Evolutionary conservation across 1,139 yeast genomes (phyloP), one percentile per base, ranked within the genome.

Genomic region (Lodderomyces parapsilosis): DNA sequence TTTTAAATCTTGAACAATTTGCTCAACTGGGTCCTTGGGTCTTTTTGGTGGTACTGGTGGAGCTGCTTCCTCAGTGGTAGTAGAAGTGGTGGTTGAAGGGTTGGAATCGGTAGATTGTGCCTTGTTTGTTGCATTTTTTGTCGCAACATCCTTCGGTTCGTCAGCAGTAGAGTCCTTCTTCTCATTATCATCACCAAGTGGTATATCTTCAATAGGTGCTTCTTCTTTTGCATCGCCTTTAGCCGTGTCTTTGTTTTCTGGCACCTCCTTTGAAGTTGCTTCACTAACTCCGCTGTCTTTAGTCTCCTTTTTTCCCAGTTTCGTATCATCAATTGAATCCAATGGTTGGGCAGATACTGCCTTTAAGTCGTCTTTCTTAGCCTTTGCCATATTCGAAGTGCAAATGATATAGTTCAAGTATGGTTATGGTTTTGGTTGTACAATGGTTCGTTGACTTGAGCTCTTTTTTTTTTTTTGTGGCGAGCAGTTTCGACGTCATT

Each of bases 11-110:
- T 73, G 68, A 49, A 76, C 71, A 38, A 81, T 71, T 51, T 71
- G 69, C 27, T 78, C 66, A 36, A 72, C 68, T 17, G 88, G 86
- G 8, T 84, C 76, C 11, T 71, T 60, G 10, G 90, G 91, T 54
- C 96, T 75, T 15, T 80, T 72, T 3, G 96, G 96, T 50, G 73
- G 77, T n/a, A 85, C 78, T 4, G 96, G 96, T 10, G 83, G 78
- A 2, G 57, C 58, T 40, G 57, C 65, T 23, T 53, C 57, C 9
- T 40, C 38, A n/a, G 38, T 41, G 6, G 48, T 53, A 11, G 44
- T 55, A 22, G 24, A 22, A n/a, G n/a, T 22, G 6, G 24, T 9
- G 24, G 9, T 22, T 22, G 28, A 34, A n/a, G 38, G 41, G 7
- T 48, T 53, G 11, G 45, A 54, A 15, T 46, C 42, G 10, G 38